Evolutionary conservation across 2,329 filamentous ascomycete species (phyloP).

Genomic region (Hypoxylon sp.): DNA sequence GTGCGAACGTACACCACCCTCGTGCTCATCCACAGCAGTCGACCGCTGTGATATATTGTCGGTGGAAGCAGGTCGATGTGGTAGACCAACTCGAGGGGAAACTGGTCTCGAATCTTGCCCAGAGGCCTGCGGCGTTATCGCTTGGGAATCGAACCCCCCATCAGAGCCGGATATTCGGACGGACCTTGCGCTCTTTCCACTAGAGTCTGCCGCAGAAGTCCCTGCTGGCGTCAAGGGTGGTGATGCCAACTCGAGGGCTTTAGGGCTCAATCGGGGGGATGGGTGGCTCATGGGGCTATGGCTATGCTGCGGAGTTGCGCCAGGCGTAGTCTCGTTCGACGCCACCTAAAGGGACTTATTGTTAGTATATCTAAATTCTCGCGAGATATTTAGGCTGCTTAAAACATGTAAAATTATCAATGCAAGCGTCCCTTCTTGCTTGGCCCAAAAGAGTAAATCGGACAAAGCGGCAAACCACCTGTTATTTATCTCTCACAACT

Average conservation of each 20-base stretch:
- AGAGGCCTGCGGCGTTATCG: conserved; percentile 79
- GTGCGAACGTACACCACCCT: conserved; percentile 58
- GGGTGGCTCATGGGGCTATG: conserved; percentile 75
- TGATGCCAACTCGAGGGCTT: conserved; percentile 81
- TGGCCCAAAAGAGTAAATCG: conserved; percentile 17
- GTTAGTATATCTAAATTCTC: conserved; percentile 40
- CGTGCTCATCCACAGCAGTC: conserved; percentile 57
- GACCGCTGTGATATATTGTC: conserved; percentile 61
- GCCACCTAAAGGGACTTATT: conserved; percentile 62
- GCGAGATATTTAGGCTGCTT: conserved; percentile 5
- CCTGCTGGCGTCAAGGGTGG: conserved; percentile 91
- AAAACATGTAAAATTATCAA: conserved; percentile 6
- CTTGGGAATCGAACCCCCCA: conserved; percentile 54
- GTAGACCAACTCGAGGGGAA: conserved; percentile 58
- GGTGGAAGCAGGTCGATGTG: conserved; percentile 62
- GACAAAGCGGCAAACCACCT: conserved; percentile 19
- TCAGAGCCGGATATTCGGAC: conserved; percentile 46
- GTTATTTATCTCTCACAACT: conserved; percentile 11
- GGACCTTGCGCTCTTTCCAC: conserved; percentile 48
- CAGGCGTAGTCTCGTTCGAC: conserved; percentile 72
- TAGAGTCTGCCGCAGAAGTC: conserved; percentile 66
- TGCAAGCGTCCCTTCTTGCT: conserved; percentile 1
- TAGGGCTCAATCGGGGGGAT: conserved; percentile 78
- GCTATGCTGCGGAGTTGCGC: conserved; percentile 74
- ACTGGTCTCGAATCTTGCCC: conserved; percentile 66